These are phyloP conservation scores for Diplodia sapinea DNA, from an alignment of 2,329 filamentous ascomycete genomes.

Conservation along the genomic window DNA sequence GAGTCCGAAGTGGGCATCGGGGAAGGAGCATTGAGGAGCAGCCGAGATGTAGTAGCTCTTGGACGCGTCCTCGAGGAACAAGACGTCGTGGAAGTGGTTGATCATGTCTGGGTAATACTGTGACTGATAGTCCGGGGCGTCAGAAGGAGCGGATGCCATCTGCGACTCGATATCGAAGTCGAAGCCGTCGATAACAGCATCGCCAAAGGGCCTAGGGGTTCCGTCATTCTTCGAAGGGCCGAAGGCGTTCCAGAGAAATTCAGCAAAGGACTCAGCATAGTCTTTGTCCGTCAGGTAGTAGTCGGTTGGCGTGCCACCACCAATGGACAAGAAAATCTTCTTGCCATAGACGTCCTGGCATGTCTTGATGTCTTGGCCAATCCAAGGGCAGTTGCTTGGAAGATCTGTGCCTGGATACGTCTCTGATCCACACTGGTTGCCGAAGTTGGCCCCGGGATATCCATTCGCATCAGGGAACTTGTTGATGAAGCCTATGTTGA, in stretches of 20 bases:
- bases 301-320: constrained; percentile 57
- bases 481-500: constrained; percentile 68
- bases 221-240: constrained; percentile 59
- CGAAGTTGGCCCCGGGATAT: constrained; percentile 65
- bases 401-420: constrained; percentile 61
- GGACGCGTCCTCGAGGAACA: constrained; percentile 43
- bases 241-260: constrained; percentile 73
- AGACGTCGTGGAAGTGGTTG: constrained; percentile 51
- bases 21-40: constrained; percentile 73
- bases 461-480: constrained; percentile 60
- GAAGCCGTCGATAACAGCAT: constrained; percentile 72
- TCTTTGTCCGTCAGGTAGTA: constrained; percentile 72
- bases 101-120: constrained; percentile 57
- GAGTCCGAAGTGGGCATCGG: constrained; percentile 64
- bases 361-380: constrained; percentile 54
- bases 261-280: constrained; percentile 49
- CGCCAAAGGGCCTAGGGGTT: constrained; percentile 69
- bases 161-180: constrained; percentile 75
- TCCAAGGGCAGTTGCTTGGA: constrained; percentile 45
- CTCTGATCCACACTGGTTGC: constrained; percentile 60
- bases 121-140: constrained; percentile 41
- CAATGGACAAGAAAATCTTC: constrained; percentile 74
- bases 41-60: constrained; percentile 67
- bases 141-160: constrained; percentile 55
- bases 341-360: constrained; percentile 70